Evolutionary conservation across 805 yeast species (phyloP), one percentile per base, ranked within the genome.

Genomic region (Candida sonorensis): DNA sequence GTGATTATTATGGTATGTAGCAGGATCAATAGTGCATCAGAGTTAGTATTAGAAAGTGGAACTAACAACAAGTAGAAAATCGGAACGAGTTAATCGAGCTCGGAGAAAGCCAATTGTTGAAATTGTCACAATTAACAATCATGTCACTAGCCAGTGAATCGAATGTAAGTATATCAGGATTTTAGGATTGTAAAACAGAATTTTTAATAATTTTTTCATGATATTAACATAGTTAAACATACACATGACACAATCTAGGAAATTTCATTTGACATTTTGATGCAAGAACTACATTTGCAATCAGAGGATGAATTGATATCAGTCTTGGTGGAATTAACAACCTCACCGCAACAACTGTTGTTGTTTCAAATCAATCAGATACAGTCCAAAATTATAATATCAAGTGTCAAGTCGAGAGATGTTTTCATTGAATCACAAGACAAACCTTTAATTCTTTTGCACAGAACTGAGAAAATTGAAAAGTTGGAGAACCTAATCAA

Each of bases 51-150:
- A n/a, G n/a, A n/a, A n/a, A n/a, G n/a, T n/a, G n/a, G n/a, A n/a
- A n/a, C n/a, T n/a, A n/a, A n/a, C n/a, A n/a, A n/a, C n/a, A n/a
- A n/a, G n/a, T n/a, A n/a, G n/a, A n/a, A n/a, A n/a, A n/a, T n/a
- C n/a, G n/a, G n/a, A n/a, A n/a, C n/a, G n/a, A n/a, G n/a, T n/a
- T n/a, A n/a, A n/a, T n/a, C n/a, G n/a, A n/a, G n/a, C n/a, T n/a
- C n/a, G n/a, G n/a, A n/a, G 45, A 39, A 2, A 10, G 4, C 12
- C 42, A 46, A 32, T 15, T 43, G 19, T 38, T 44, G n/a, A 47
- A 47, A 30, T 26, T 47, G 17, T 40, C 36, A 15, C 50, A 43
- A 25, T 30, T 45, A 29, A 43, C 50, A 4, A 25, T 45, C 20
- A 37, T 47, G 43, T 23, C 39, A 10, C 7, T 42, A 21, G 41